Percentiles rank a stretch among this genome's conserved stretches.
Evolutionary conservation across 768 basidiomycete genomes (phyloP).

Genomic region (Russula brevipes): DNA sequence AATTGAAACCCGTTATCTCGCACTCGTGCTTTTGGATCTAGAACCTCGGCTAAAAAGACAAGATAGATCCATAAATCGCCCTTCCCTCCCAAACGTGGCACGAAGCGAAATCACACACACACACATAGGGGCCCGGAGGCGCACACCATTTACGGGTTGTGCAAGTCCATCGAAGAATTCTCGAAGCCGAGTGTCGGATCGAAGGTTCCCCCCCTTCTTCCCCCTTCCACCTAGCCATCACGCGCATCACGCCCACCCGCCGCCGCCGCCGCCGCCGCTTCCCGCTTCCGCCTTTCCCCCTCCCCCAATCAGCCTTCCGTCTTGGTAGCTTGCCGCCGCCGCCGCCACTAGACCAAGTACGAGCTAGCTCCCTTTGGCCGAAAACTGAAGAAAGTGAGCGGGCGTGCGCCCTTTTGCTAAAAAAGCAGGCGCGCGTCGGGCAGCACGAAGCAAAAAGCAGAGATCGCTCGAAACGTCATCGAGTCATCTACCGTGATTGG

Average conservation of each 20-base stretch:
- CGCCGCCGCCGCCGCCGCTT: no score
- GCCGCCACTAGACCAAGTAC: background rate
- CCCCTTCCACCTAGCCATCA: background rate
- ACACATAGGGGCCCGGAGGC: background rate
- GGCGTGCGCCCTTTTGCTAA: background rate
- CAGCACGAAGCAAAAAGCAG: background rate
- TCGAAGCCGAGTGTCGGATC: background rate
- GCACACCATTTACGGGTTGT: background rate
- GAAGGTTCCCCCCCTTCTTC: background rate
- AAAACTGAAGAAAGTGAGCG: background rate
- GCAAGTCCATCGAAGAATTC: conserved; percentile 6
- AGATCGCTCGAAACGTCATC: background rate
- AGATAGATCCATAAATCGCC: background rate
- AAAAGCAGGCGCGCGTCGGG: background rate
- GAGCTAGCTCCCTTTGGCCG: conserved; percentile 7
- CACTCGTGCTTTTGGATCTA: background rate
- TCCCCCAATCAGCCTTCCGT: background rate
- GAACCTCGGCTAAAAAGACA: background rate
- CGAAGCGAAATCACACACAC: background rate
- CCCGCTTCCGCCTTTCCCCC: background rate
- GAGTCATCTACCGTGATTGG: no score
- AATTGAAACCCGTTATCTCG: no score
- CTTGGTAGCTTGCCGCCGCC: no score
- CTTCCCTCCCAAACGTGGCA: background rate
- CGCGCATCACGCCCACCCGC: no score